phyloP scores from a whole-genome alignment of 108 stramenopile species.

The Pseudonitzschia pungens region DNA sequence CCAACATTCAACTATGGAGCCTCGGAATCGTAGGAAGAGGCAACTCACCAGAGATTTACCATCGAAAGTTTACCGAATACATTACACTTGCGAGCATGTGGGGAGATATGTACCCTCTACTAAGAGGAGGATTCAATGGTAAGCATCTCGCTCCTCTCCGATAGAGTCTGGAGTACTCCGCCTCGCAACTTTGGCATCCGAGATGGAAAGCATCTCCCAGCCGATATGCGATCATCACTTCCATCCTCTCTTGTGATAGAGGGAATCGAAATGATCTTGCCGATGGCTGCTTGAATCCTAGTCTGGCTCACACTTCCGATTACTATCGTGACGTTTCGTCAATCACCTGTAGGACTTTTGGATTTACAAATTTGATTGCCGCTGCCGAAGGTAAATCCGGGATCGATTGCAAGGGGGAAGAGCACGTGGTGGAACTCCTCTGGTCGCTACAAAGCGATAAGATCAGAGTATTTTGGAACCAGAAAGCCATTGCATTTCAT shows the following conservation, averaged over 20 bases:
- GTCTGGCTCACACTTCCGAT: background rate
- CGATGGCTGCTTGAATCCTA: background rate
- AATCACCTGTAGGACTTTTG: conserved; percentile 31
- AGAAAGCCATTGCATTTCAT: conserved; percentile 25
- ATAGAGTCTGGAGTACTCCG: background rate
- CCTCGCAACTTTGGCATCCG: background rate
- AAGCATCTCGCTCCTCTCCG: background rate
- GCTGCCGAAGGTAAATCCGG: conserved; percentile 20
- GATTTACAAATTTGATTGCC: conserved; percentile 29
- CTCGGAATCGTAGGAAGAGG: background rate
- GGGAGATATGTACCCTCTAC: conserved; percentile 23
- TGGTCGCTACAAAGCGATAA: conserved; percentile 55
- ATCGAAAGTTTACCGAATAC: conserved; percentile 25
- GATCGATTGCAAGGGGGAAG: conserved; percentile 36
- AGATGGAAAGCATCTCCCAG: background rate
- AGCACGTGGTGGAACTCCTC: conserved; percentile 49
- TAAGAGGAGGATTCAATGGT: conserved; percentile 42
- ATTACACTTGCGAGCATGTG: conserved; percentile 27
- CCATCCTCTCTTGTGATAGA: too few relatives aligned
- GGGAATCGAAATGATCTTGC: too few relatives aligned
- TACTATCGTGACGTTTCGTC: too few relatives aligned
- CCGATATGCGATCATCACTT: too few relatives aligned
- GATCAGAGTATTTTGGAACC: conserved; percentile 42
- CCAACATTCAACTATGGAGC: background rate
- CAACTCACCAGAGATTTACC: conserved; percentile 1